Evolutionary conservation across 805 yeast genomes (phyloP).

Genomic region (Myxozyma sirexii): DNA sequence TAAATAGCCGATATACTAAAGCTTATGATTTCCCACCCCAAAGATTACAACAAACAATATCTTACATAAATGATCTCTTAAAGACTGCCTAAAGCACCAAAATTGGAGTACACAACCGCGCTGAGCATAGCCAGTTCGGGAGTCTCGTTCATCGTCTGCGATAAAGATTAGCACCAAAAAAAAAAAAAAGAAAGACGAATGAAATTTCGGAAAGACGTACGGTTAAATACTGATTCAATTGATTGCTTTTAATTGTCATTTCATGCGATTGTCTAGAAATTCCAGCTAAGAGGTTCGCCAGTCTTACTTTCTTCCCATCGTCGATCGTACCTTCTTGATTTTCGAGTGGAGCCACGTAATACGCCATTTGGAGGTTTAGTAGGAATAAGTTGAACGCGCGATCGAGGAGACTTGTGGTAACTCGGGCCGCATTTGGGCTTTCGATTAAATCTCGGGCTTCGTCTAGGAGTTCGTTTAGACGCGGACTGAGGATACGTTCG

Average conservation of each 20-base stretch:
- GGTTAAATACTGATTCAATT: conserved; percentile 50
- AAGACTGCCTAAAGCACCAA: conserved; percentile 38
- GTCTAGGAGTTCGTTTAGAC: conserved; percentile 45
- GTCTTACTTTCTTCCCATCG: conserved; percentile 47
- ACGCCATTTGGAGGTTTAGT: conserved; percentile 39
- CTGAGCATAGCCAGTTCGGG: conserved; percentile 82
- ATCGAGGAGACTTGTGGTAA: conserved; percentile 47
- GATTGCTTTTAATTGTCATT: conserved; percentile 46
- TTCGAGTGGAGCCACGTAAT: conserved; percentile 6
- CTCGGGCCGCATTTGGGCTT: conserved; percentile 46
- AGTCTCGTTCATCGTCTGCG: conserved; percentile 49
- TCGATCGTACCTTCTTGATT: conserved; percentile 43
- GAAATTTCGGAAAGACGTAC: conserved; percentile 10
- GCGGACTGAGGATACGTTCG: conserved; percentile 15
- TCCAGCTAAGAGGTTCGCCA: conserved; percentile 73
- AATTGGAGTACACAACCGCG: conserved; percentile 87
- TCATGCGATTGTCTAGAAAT: conserved; percentile 65
- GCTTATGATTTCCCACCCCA: too few species aligned
- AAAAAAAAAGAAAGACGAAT: too few species aligned
- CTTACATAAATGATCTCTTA: neutral
- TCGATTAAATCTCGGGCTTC: conserved; percentile 50
- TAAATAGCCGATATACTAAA: neutral
- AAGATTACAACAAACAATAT: neutral
- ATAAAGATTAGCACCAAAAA: conserved; percentile 1
- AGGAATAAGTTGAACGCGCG: conserved; percentile 53